Evolutionary conservation across 306 rosid species (phyloP).

Genomic region (Purshia tridentata): DNA sequence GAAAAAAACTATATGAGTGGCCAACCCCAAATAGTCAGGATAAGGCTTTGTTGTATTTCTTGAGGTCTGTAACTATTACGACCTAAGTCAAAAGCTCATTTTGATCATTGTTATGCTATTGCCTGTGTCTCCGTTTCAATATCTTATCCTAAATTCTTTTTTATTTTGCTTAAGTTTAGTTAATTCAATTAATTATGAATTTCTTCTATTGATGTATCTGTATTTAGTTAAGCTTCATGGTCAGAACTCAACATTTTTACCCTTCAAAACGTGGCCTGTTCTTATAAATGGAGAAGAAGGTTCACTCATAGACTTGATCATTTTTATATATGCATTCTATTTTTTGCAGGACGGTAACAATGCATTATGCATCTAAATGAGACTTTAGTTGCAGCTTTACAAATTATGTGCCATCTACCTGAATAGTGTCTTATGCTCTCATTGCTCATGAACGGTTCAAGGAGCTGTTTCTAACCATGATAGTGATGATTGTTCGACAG

Average conservation of each 20-base stretch:
- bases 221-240: not conserved
- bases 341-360: not conserved
- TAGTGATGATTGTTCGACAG: not conserved
- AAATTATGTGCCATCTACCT: not conserved
- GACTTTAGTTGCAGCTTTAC: not conserved
- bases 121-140: not conserved
- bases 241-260: not conserved
- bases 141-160: not conserved
- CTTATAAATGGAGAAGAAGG: not conserved
- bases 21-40: not conserved
- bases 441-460: not conserved
- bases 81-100: not conserved
- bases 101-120: not conserved
- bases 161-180: not conserved
- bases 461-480: not conserved
- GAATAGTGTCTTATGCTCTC: not conserved
- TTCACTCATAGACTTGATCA: not conserved
- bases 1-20: not conserved
- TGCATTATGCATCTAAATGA: not conserved
- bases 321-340: not conserved
- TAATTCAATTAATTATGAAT: not conserved
- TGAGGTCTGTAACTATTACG: not conserved
- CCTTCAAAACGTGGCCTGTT: not conserved
- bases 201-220: not conserved
- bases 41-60: not conserved